These are phyloP conservation scores for Davidsoniella eucalypti DNA, from an alignment of 2,329 filamentous ascomycete genomes.

Conservation along the genomic window DNA sequence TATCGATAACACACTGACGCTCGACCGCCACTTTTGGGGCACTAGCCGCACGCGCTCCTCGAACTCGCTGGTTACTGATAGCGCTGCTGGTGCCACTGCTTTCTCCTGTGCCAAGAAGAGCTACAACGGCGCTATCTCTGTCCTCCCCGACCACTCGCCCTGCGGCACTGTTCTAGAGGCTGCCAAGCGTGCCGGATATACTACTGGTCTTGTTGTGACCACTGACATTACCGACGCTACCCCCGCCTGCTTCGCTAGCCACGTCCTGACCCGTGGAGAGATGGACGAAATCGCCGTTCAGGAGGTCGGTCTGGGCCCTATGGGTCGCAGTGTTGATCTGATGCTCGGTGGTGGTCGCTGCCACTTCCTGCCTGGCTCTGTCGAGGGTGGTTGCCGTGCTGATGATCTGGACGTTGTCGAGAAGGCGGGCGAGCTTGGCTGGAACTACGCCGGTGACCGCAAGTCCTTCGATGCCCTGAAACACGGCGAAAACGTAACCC, in stretches of 20 bases:
- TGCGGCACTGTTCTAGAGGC: slow-evolving; percentile 90
- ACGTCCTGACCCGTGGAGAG: slow-evolving; percentile 63
- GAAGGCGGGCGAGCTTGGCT: slow-evolving; percentile 60
- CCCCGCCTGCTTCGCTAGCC: slow-evolving; percentile 83
- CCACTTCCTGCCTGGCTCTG: slow-evolving; percentile 76
- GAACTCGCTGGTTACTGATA: slow-evolving; percentile 80
- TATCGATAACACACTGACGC: slow-evolving; percentile 54
- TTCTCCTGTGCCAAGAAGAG: slow-evolving; percentile 88
- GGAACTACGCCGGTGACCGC: slow-evolving; percentile 59
- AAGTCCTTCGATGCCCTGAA: slow-evolving; percentile 60
- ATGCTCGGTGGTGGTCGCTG: slow-evolving; percentile 88
- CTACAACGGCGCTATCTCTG: slow-evolving; percentile 91
- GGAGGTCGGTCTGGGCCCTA: slow-evolving; percentile 71
- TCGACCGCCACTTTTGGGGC: slow-evolving; percentile 84
- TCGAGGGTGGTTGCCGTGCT: slow-evolving; percentile 60
- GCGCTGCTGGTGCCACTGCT: slow-evolving; percentile 89
- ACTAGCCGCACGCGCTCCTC: slow-evolving; percentile 73
- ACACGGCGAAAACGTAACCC: slow-evolving; percentile 46
- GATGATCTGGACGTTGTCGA: slow-evolving; percentile 63
- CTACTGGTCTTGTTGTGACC: slow-evolving; percentile 86
- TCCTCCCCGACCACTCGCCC: slow-evolving; percentile 67
- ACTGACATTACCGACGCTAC: slow-evolving; percentile 93
- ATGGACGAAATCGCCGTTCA: slow-evolving; percentile 87
- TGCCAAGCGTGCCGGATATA: slow-evolving; percentile 79
- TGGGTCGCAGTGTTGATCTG: slow-evolving; percentile 77